Percentiles rank a stretch among this genome's conserved stretches.
Conservation (phyloP, 106 monocot genomes). For the Phalaenopsis equestris region DNA sequence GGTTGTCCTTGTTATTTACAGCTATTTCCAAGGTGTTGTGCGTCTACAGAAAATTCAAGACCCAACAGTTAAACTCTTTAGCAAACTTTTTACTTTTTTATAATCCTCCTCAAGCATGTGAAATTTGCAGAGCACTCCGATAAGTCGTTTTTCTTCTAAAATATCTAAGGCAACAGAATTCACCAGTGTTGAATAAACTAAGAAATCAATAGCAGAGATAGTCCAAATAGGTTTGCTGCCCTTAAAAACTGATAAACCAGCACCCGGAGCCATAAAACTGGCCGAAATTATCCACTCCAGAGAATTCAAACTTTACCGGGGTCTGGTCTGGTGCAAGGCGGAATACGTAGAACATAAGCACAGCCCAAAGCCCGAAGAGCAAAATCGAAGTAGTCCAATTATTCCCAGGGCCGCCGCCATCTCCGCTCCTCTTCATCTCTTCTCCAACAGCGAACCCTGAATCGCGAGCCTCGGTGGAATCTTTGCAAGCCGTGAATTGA, state of each 20-base stretch:
- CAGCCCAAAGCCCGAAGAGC: slow-evolving; percentile 85
- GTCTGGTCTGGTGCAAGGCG: slow-evolving; percentile 79
- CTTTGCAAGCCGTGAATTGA: background rate
- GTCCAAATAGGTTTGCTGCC: background rate
- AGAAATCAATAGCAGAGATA: background rate
- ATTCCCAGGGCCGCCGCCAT: slow-evolving; percentile 18
- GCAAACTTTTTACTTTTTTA: background rate
- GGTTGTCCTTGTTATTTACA: too few species aligned
- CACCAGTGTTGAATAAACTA: background rate
- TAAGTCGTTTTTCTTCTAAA: background rate
- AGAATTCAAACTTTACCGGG: slow-evolving; percentile 39
- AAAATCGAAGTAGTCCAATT: slow-evolving; percentile 79
- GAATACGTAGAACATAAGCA: slow-evolving; percentile 75
- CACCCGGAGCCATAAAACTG: background rate
- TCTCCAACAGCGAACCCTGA: background rate
- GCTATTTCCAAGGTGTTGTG: too few species aligned
- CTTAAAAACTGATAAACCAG: too few species aligned
- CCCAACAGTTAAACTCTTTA: too few species aligned
- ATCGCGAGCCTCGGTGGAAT: slow-evolving; percentile 1
- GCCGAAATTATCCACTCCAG: background rate
- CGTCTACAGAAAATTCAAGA: too few species aligned
- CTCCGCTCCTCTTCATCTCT: background rate
- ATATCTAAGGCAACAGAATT: background rate
- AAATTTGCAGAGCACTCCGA: background rate
- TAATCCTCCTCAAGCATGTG: background rate